Base-by-base conservation (phyloP, 2,329 filamentous ascomycete genomes). In the Beauveria asiatica region DNA sequence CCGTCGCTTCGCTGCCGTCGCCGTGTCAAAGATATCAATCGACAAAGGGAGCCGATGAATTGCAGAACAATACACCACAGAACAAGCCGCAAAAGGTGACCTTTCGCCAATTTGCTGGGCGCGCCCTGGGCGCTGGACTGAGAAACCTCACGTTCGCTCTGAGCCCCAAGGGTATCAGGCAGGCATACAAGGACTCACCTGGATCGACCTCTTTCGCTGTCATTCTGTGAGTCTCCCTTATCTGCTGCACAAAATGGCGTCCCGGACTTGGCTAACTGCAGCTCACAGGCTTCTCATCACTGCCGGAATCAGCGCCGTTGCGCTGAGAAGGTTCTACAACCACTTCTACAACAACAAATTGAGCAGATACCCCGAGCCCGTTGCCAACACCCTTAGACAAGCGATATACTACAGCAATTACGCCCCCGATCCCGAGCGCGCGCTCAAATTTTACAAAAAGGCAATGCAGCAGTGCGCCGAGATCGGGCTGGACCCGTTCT, bases 381-480 rank as follows among this genome's bases (percentile, higher is more conserved):
- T 93, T 39, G 89, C 89, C 10, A 86, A 88, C 67, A 85, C 89
- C 62, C 80, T 99, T 51, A 89, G 94, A 37, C 84, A 86, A 65
- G 94, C 92, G 0, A 77, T 97, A 27, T 97, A 93, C 76, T 96
- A 90, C 74, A 90, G 87, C 65, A 92, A 94, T 68, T 83, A 88
- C 64, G 80, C 84, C 44, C 81, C 88, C 5, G 87, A 96, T 62
- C 85, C 90, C 3, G 82, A 88, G 61, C 81, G 88, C 59, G 92
- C 93, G 1, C 78, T 95, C 62, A 88, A 90, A 66, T 90, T 90
- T 72, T 97, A 96, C 72, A 86, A 86, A 67, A 82, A 88, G 65
- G 92, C 92, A 3, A 78, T 97, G 61, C 79, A 86, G 63, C 80
- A 88, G 56, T 91, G 91, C 61, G 77, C 85, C 54, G 85, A 90